Conservation (phyloP, 2,329 filamentous ascomycete genomes). For the Trichophyton verrucosum region DNA sequence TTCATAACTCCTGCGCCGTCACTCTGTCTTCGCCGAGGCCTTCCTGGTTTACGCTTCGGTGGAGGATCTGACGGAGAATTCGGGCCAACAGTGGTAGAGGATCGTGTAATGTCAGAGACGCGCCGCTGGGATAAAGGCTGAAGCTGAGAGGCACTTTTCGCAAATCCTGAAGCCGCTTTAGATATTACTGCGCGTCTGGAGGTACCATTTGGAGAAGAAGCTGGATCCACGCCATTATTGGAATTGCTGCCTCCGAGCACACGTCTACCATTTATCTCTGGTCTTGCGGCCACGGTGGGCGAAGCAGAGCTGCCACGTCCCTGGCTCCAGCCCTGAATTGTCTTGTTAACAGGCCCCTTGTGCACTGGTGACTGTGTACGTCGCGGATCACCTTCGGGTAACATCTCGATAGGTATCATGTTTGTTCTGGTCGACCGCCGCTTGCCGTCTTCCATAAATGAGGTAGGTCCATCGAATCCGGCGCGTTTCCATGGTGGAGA, state of each 20-base stretch:
- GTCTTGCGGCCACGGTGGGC: constrained; percentile 18
- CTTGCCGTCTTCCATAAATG: constrained; percentile 55
- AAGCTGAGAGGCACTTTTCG: not conserved
- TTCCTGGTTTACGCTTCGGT: not conserved
- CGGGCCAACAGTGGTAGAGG: not conserved
- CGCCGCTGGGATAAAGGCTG: constrained; percentile 1
- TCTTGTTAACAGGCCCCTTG: constrained; percentile 23
- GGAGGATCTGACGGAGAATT: not conserved
- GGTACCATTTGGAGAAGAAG: constrained; percentile 6
- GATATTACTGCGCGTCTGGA: not conserved
- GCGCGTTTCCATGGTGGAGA: constrained; percentile 93
- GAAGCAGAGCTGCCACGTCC: constrained; percentile 1
- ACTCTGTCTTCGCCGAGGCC: not conserved
- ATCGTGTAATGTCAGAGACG: not conserved
- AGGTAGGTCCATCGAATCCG: constrained; percentile 73
- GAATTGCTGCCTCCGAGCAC: constrained; percentile 19
- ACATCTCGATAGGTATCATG: constrained; percentile 35
- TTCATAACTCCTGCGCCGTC: not conserved
- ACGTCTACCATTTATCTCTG: constrained; percentile 21
- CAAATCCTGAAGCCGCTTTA: not conserved
- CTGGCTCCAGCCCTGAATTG: constrained; percentile 17
- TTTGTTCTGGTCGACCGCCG: constrained; percentile 49
- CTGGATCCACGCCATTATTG: constrained; percentile 19
- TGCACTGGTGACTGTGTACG: constrained; percentile 31
- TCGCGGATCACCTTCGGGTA: constrained; percentile 37